These are phyloP conservation scores for Neoboletus subvelutipes DNA, from an alignment of 768 basidiomycete genomes.

Conservation along the genomic window DNA sequence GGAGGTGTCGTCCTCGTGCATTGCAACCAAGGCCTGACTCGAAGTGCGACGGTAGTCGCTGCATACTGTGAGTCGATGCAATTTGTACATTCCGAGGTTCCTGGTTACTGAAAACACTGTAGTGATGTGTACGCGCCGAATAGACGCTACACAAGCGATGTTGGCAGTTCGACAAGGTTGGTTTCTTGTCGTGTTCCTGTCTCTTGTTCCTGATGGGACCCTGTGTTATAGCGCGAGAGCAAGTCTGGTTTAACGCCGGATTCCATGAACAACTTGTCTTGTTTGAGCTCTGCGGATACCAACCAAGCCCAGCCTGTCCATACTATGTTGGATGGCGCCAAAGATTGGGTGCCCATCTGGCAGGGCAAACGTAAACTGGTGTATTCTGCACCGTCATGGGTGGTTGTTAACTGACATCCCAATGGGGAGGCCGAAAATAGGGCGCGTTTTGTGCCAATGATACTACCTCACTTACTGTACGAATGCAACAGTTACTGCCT, in stretches of 20 bases:
- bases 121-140: slow-evolving; percentile 69
- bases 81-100: not conserved
- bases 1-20: slow-evolving; percentile 67
- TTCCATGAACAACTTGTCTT: slow-evolving; percentile 78
- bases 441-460: slow-evolving; percentile 4
- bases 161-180: slow-evolving; percentile 60
- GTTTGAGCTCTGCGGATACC: slow-evolving; percentile 71
- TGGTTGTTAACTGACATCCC: slow-evolving; percentile 9
- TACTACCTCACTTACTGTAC: slow-evolving; percentile 21
- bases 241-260: slow-evolving; percentile 77
- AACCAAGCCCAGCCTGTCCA: slow-evolving; percentile 56
- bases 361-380: slow-evolving; percentile 24
- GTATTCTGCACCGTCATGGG: not conserved
- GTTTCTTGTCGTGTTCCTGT: slow-evolving; percentile 5
- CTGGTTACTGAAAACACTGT: slow-evolving; percentile 14
- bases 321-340: slow-evolving; percentile 68
- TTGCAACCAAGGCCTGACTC: slow-evolving; percentile 63
- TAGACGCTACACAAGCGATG: slow-evolving; percentile 58
- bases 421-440: slow-evolving; percentile 11
- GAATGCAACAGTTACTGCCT: slow-evolving; percentile 7
- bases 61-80: slow-evolving; percentile 61
- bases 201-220: not conserved
- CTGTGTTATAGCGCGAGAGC: slow-evolving; percentile 55
- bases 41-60: slow-evolving; percentile 68
- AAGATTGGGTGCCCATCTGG: slow-evolving; percentile 50